Evolutionary conservation across 2,329 filamentous ascomycete genomes (phyloP), one percentile per base, ranked within the genome.

Genomic region (Daldinia eschscholtzii): DNA sequence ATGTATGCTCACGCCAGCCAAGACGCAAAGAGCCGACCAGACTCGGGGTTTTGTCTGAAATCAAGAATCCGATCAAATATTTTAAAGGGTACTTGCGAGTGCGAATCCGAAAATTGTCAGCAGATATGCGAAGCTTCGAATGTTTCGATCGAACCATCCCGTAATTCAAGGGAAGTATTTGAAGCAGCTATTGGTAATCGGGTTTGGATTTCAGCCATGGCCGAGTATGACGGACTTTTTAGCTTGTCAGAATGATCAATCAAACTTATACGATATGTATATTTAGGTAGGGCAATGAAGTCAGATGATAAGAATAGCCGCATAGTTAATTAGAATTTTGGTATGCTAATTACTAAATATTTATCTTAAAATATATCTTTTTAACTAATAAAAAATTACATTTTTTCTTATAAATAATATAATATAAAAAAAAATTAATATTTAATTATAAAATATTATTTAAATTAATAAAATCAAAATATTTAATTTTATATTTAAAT

Each of bases 1-100:
- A 23, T 23, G 20, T 23, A 23, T 23, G 52, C 46, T 18, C 61
- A 55, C 57, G 55, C 64, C 64, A 64, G 53, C 64, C 64, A 64
- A 46, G 69, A 71, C 52, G 69, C 66, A 71, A 69, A 66, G 69
- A 67, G 69, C 46, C 20, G 57, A 41, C 39, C 39, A 52, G 15
- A 33, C 33, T 61, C 55, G 56, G 63, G 44, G 48, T 64, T 26
- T 35, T 42, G 52, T 62, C 65, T 60, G 46, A 42, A 69, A 71
- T 53, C 42, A 57, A 66, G 53, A 68, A 64, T 30, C 35, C 53
- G 69, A 67, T 61, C 33, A 28, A 28, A 41, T 37, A 23, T 15
- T 15, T 30, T 7, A 5, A 15, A 44, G 12, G 48, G 18, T 12
- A 15, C 55, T 39, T 4, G n/a, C 44, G 37, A 61, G 48, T 50